Evolutionary conservation across 1,139 yeast species (phyloP).

Genomic region (Hansenula sp.): DNA sequence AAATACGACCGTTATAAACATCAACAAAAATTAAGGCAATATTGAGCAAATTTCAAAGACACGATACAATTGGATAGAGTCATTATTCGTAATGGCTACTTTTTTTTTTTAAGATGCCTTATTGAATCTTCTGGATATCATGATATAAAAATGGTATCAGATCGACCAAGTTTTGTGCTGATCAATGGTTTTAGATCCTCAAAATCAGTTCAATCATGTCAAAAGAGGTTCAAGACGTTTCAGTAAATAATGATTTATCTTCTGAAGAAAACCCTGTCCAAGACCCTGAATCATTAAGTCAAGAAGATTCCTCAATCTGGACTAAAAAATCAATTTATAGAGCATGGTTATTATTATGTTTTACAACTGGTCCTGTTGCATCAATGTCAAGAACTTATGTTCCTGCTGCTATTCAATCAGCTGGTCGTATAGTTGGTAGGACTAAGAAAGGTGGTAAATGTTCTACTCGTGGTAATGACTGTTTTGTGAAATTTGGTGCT

Average conservation of each 20-base stretch:
- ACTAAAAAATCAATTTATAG: conserved; percentile 7
- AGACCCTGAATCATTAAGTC: not conserved
- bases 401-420: conserved; percentile 40
- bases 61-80: too few species aligned
- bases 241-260: too few species aligned
- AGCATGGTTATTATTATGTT: conserved; percentile 31
- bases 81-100: too few species aligned
- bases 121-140: too few species aligned
- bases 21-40: too few species aligned
- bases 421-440: conserved; percentile 32
- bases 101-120: too few species aligned
- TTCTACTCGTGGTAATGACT: conserved; percentile 32
- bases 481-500: conserved; percentile 35
- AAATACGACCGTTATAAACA: too few species aligned
- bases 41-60: too few species aligned
- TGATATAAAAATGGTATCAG: too few species aligned
- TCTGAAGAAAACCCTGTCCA: not conserved
- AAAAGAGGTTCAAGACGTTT: too few species aligned
- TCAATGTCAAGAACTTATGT: conserved; percentile 40
- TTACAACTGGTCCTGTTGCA: conserved; percentile 40
- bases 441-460: conserved; percentile 28
- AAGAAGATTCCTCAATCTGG: not conserved
- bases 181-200: too few species aligned
- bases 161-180: too few species aligned
- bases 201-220: not conserved